These are phyloP conservation scores for Volvox reticuliferus DNA, from an alignment of 139 green algal species.

Conservation along the genomic window DNA sequence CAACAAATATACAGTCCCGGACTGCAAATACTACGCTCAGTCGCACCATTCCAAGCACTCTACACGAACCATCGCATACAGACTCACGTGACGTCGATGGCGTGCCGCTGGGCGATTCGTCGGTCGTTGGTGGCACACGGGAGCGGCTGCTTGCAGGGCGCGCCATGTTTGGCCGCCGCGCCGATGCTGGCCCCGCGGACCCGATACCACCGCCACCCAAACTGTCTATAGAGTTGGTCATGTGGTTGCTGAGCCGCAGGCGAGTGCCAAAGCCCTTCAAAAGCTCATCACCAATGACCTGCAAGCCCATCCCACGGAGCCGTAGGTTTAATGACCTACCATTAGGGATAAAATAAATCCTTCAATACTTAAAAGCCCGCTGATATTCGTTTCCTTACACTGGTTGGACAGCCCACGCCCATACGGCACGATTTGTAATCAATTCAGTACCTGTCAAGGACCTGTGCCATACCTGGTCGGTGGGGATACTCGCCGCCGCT, in stretches of 20 bases:
- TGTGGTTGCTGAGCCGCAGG: slow-evolving; percentile 27
- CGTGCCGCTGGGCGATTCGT: background rate
- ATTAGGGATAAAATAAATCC: too few species aligned
- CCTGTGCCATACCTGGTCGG: slow-evolving; percentile 43
- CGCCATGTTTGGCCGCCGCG: background rate
- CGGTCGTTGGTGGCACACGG: background rate
- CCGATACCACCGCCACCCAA: background rate
- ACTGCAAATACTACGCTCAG: too few species aligned
- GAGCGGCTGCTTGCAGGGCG: slow-evolving; percentile 13
- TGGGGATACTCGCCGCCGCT: slow-evolving; percentile 45
- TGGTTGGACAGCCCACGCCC: too few species aligned
- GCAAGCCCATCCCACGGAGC: background rate
- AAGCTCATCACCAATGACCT: slow-evolving; percentile 62
- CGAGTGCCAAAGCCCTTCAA: slow-evolving; percentile 57
- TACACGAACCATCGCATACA: too few species aligned
- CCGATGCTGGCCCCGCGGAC: background rate
- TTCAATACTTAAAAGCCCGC: too few species aligned
- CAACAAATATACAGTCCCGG: too few species aligned
- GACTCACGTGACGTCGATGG: background rate
- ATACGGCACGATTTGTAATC: too few species aligned
- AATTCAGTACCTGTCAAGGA: too few species aligned
- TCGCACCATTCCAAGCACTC: too few species aligned
- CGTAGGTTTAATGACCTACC: too few species aligned
- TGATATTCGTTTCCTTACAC: too few species aligned
- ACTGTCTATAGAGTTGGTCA: slow-evolving; percentile 8